A percentile compares a stretch with the other conserved stretches of the same genome.
Conservation (phyloP, 139 green algal genomes). For the Pleodorina starrii region DNA sequence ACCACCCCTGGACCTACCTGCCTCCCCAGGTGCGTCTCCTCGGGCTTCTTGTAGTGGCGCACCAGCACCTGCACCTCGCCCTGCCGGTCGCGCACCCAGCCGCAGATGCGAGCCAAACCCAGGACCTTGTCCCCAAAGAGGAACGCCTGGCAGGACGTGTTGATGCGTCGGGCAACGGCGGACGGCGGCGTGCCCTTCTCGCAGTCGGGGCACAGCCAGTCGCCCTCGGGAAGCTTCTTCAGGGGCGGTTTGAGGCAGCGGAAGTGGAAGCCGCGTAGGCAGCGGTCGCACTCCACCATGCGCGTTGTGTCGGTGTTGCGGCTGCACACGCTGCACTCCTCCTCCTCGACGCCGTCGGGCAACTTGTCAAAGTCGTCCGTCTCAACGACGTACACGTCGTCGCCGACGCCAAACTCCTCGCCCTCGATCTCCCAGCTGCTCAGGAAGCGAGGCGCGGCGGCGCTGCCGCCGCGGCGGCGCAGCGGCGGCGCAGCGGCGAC, state of each 20-base stretch:
- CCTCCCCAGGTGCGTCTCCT: slow-evolving; percentile 90
- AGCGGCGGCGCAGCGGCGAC: too few relatives aligned
- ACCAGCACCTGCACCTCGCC: slow-evolving; percentile 58
- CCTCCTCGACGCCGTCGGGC: slow-evolving; percentile 21
- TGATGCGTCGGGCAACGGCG: not conserved
- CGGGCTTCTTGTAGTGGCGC: slow-evolving; percentile 86
- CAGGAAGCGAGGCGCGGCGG: not conserved
- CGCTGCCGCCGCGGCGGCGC: too few relatives aligned
- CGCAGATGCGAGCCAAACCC: slow-evolving; percentile 62
- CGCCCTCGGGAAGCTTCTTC: slow-evolving; percentile 79
- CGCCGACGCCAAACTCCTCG: not conserved
- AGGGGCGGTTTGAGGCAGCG: slow-evolving; percentile 86
- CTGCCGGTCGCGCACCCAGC: slow-evolving; percentile 49
- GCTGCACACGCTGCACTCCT: slow-evolving; percentile 42
- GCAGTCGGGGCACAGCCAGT: slow-evolving; percentile 84
- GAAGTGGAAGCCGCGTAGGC: slow-evolving; percentile 91
- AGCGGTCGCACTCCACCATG: slow-evolving; percentile 93
- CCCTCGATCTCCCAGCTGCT: slow-evolving; percentile 11
- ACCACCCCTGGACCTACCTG: slow-evolving; percentile 56
- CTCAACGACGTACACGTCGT: slow-evolving; percentile 48
- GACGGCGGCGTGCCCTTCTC: slow-evolving; percentile 7
- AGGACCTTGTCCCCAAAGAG: slow-evolving; percentile 68
- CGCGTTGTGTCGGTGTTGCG: not conserved
- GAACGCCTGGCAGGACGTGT: slow-evolving; percentile 48
- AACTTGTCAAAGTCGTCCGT: slow-evolving; percentile 11